Base-by-base conservation (phyloP, 352 stramenopile genomes). In the Phytophthora syringae region DNA sequence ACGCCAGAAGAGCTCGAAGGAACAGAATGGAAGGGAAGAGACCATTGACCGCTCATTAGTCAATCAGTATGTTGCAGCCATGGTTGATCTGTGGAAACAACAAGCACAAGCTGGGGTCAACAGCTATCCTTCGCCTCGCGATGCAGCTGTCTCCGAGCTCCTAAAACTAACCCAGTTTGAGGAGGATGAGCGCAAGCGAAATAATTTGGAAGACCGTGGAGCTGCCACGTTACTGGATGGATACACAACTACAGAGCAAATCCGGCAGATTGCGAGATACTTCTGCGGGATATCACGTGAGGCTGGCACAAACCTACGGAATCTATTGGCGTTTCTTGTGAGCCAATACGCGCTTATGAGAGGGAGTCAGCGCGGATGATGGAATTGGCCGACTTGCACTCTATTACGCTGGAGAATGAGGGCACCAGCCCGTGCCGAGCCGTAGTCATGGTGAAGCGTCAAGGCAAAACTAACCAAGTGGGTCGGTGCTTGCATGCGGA, bases 401-500 rank as follows among this genome's bases (percentile, higher is more conserved):
- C 40, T 16, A 52, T 67, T 42, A n/a, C 5, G 5, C 21, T 64
- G 21, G 42, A 48, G 36, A 42, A 58, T 50, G 59, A 60, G n/a
- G 49, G 59, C 5, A 55, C 55, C 13, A 56, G 7, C 0, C 9
- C 22, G 5, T 67, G 42, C 9, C 9, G 22, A 16, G 59, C 42
- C 5, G 10, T 55, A n/a, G 25, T 56, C 5, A 55, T 55, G 49
- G 20, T 67, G 13, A 60, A 60, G 27, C n/a, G 30, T 7, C 40
- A 67, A 25, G 59, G 42, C 15, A 67, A 66, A 52, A 60, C 58
- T 7, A 66, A 54, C 28, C 49, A 66, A 37, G 40, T 66, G 60
- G 24, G 32, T 59, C 11, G 58, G 48, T 15, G 49, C 37, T 15
- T 66, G 47, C n/a, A 54, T 66, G 30, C 48, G 58, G 10, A 43